A percentile compares a stretch with the other conserved stretches of the same genome.
Evolutionary conservation across 371 early-diverging fungal species (phyloP).

Genomic region (Phascolomyces articulosus): DNA sequence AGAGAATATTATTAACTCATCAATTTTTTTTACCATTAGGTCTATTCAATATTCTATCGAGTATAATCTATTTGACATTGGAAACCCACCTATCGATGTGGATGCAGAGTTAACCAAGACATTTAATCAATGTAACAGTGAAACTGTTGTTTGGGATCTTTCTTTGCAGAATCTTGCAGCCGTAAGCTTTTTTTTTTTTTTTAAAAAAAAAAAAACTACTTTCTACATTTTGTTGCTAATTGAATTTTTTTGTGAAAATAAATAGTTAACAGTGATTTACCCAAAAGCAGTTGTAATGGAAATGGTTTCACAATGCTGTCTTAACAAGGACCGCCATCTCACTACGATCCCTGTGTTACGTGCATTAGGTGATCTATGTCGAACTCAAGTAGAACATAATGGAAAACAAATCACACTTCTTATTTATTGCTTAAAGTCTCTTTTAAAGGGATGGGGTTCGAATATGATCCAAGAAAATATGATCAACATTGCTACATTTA

Average conservation of each 20-base stretch:
- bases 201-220: no score
- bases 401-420: slow-evolving; percentile 4
- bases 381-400: neutral
- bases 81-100: neutral
- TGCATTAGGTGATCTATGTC: slow-evolving; percentile 14
- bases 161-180: slow-evolving; percentile 2
- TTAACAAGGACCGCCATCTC: slow-evolving; percentile 23
- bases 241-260: neutral
- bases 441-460: neutral
- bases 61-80: slow-evolving; percentile 5
- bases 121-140: slow-evolving; percentile 6
- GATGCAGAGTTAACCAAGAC: slow-evolving; percentile 5
- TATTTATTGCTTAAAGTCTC: neutral
- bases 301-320: slow-evolving; percentile 16
- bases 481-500: neutral
- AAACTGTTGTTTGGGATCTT: neutral
- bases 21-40: no score
- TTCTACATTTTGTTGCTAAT: neutral
- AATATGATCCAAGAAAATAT: neutral
- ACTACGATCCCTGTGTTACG: slow-evolving; percentile 27
- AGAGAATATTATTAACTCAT: no score
- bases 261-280: slow-evolving; percentile 28
- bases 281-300: slow-evolving; percentile 22
- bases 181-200: slow-evolving; percentile 5
- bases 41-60: neutral